Evolutionary conservation across 208 protist species (phyloP).

Genomic region (Acanthamoeba sp.): DNA sequence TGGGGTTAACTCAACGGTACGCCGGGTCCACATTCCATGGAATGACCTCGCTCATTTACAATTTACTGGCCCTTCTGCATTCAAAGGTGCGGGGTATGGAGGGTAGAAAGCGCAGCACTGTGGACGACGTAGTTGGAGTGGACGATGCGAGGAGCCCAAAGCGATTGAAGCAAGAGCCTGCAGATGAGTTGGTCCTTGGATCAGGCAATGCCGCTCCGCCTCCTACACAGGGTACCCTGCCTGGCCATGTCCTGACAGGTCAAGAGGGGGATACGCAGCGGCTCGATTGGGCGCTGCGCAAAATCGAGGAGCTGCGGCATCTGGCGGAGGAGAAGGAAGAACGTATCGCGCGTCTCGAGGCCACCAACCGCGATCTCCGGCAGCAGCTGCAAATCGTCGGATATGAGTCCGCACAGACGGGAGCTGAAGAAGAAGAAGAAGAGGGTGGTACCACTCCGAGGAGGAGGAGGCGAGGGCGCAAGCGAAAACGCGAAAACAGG

Average conservation of each 20-base stretch:
- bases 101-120: not conserved
- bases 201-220: not conserved
- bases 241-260: too few species aligned
- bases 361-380: not conserved
- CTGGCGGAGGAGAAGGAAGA: not conserved
- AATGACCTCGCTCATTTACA: too few species aligned
- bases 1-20: too few species aligned
- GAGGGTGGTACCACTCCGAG: not conserved
- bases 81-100: not conserved
- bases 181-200: not conserved
- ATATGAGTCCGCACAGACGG: not conserved
- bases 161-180: not conserved
- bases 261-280: not conserved
- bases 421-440: not conserved
- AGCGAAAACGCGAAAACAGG: not conserved
- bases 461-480: not conserved
- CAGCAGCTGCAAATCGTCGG: not conserved
- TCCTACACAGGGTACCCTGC: too few species aligned
- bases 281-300: not conserved
- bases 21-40: too few species aligned
- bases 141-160: not conserved
- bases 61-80: too few species aligned
- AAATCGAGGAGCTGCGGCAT: not conserved
- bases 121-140: too few species aligned
- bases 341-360: not conserved